Evolutionary conservation across 306 rosid genomes (phyloP), one percentile per base, ranked within the genome.

Genomic region (Quercus alba): DNA sequence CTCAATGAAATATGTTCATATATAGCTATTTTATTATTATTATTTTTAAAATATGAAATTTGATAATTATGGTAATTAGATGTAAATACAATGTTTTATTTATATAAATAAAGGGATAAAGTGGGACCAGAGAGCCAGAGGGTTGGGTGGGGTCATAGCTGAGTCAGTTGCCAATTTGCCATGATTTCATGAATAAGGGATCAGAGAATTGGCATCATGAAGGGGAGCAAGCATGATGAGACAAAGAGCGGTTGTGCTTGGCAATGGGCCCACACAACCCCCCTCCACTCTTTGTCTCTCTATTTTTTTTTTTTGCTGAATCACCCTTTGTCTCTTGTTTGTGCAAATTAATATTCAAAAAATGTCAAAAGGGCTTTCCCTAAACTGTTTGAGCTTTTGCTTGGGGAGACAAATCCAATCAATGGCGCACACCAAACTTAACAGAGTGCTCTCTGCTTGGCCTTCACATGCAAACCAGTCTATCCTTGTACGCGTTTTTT

Each of bases 121-220:
- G 28, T 23, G 18, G 73, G 73, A n/a, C 44, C 78, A 26, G 46
- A 51, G 35, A 68, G 17, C 44, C 78, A 35, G 33, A 38, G 38
- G 61, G 12, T 23, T 38, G 13, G 56, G 76, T 68, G 77, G 85
- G 83, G 71, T 51, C 83, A 67, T 35, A 1, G 81, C 59, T 77
- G 86, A 73, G 75, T 77, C 84, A 61, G 77, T 49, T 70, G 86
- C 30, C 72, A 79, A 10, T 72, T 28, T 70, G 84, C 23, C 72
- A 79, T 83, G 77, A 81, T 81, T 69, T 80, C 83, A 52, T 56
- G 35, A 67, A 80, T 80, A 82, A 82, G 88, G 85, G 87, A 67
- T 82, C 67, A 75, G 73, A 75, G 85, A 85, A 68, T 77, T 75
- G 72, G 85, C 75, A 71, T 82, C 63, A 84, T 82, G 74, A 77